These are phyloP conservation scores for Henningerozyma blattae DNA, from an alignment of 805 yeast species.

Conservation along the genomic window DNA sequence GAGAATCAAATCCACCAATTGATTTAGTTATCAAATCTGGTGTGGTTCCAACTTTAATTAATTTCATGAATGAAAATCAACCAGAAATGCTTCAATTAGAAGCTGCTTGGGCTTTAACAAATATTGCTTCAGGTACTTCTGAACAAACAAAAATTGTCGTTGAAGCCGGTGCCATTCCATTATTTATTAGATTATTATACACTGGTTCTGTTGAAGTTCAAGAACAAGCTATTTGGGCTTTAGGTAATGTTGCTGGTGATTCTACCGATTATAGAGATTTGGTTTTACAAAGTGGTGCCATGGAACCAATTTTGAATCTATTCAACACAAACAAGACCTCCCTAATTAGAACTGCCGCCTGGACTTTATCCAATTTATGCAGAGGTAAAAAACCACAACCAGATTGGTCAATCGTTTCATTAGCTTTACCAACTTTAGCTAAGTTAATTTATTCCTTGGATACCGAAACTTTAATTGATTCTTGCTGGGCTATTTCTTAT, in stretches of 20 bases:
- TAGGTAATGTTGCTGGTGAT: constrained; percentile 98
- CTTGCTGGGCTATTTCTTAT: constrained; percentile 98
- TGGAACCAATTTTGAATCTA: constrained; percentile 73
- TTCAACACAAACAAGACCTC: constrained; percentile 76
- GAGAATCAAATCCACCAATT: constrained; percentile 94
- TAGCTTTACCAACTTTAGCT: constrained; percentile 84
- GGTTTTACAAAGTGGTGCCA: constrained; percentile 75
- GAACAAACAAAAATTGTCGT: constrained; percentile 86
- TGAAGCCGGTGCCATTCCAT: constrained; percentile 88
- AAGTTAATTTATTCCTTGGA: constrained; percentile 84
- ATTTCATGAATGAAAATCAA: constrained; percentile 64
- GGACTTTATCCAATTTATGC: constrained; percentile 95
- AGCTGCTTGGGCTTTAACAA: constrained; percentile 99
- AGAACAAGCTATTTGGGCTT: constrained; percentile 98
- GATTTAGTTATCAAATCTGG: constrained; percentile 87
- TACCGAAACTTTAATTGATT: constrained; percentile 88
- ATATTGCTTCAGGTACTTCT: constrained; percentile 89
- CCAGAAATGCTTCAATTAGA: constrained; percentile 87
- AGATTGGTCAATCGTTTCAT: constrained; percentile 78
- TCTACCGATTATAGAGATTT: constrained; percentile 82
- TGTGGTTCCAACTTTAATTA: constrained; percentile 83
- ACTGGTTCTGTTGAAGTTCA: constrained; percentile 83
- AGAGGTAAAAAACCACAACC: constrained; percentile 96
- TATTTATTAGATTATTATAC: constrained; percentile 69
- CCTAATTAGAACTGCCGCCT: constrained; percentile 91